A percentile compares a stretch with the other conserved stretches of the same genome.
These are phyloP conservation scores for Melampsora abietis-canadensis DNA, from an alignment of 1,284 basidiomycete species.

Conservation along the genomic window DNA sequence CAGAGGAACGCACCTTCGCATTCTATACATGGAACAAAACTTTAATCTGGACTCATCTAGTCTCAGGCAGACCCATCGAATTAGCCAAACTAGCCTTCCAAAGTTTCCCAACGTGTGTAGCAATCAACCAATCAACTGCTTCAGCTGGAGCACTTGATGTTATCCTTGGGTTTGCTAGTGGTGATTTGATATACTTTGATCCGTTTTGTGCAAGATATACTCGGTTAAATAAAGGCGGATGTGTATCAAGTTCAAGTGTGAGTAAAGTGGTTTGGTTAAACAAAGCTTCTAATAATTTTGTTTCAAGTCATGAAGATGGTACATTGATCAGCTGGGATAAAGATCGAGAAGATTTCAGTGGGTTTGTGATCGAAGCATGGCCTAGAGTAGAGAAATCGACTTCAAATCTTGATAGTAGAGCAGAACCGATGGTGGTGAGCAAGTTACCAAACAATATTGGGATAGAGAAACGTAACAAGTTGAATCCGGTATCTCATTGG, in stretches of 20 bases:
- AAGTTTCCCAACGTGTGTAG: conserved; percentile 81
- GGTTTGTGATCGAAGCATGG: conserved; percentile 12
- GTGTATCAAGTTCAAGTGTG: conserved; percentile 48
- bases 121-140: conserved; percentile 73
- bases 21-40: conserved; percentile 49
- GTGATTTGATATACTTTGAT: conserved; percentile 82
- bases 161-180: conserved; percentile 85
- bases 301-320: conserved; percentile 34
- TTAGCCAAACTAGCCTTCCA: conserved; percentile 80
- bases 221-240: conserved; percentile 52
- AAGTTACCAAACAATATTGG: neutral
- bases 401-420: neutral
- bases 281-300: neutral
- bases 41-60: conserved; percentile 46
- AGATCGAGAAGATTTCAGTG: conserved; percentile 29
- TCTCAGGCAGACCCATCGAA: conserved; percentile 61
- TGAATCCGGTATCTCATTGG: conserved; percentile 40
- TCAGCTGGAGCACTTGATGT: conserved; percentile 77
- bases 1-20: conserved; percentile 18
- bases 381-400: neutral
- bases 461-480: conserved; percentile 16
- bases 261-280: conserved; percentile 52
- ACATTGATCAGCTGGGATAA: conserved; percentile 38
- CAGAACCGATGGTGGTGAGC: conserved; percentile 20
- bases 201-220: conserved; percentile 50